These are phyloP conservation scores for Bryum argenteum DNA, from an alignment of 225 moss, liverwort and hornwort species.

Conservation along the genomic window DNA sequence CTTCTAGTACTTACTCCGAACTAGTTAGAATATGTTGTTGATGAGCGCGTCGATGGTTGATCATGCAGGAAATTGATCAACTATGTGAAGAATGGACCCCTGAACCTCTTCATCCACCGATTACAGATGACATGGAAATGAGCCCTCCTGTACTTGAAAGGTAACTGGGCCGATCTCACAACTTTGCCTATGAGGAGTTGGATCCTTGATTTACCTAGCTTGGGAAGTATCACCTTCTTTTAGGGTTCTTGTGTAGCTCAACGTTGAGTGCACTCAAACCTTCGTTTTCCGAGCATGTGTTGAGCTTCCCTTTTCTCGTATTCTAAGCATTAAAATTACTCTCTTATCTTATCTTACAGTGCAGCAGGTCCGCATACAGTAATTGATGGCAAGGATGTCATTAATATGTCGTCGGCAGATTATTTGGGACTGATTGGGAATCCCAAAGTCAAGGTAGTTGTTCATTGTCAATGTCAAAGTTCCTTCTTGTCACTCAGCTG, in stretches of 20 bases:
- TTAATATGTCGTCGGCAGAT: constrained; percentile 87
- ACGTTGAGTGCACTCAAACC: background rate
- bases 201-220: background rate
- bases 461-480: constrained; percentile 21
- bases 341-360: constrained; percentile 57
- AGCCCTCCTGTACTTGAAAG: constrained; percentile 77
- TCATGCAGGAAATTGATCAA: constrained; percentile 80
- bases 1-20: background rate
- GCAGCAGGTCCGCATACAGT: constrained; percentile 87
- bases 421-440: constrained; percentile 90
- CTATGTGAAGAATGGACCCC: constrained; percentile 98
- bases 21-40: background rate
- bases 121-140: constrained; percentile 66
- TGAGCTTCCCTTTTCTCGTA: background rate
- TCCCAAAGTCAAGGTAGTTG: constrained; percentile 71
- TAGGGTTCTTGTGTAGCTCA: constrained; percentile 2
- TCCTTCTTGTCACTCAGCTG: constrained; percentile 7
- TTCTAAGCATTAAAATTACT: constrained; percentile 20
- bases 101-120: constrained; percentile 77
- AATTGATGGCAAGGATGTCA: constrained; percentile 80
- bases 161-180: constrained; percentile 37
- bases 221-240: background rate
- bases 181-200: background rate
- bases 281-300: constrained; percentile 3
- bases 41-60: constrained; percentile 6